Evolutionary conservation across 2,329 filamentous ascomycete species (phyloP), one percentile per base, ranked within the genome.

Genomic region (Didymella pomorum): DNA sequence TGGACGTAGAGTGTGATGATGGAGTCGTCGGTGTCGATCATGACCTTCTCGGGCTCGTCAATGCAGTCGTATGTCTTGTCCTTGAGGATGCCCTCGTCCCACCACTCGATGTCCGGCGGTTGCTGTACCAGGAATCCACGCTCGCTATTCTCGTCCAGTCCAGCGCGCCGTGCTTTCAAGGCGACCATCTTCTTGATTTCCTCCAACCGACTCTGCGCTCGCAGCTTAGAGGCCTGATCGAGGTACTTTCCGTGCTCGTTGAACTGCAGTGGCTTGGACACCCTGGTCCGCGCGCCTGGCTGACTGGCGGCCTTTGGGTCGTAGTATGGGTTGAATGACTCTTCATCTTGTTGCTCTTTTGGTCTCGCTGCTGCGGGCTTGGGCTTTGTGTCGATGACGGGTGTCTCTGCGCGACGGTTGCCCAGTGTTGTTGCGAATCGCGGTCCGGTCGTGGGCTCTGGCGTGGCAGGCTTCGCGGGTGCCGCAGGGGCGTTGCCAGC

Each of bases 231-330:
- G 8, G 91, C 95, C 78, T 98, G 94, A 64, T 93, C 89, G 60
- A 98, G 97, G 72, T 97, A 98, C 83, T 98, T 98, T 52, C 95
- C 95, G 76, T 96, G 96, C 68, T 93, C 89, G 70, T 97, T 97
- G 82, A 99, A 98, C 12, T 92, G 81, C 18, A 99, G 83, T 64
- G 91, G 88, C 59, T 91, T 88, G 11, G 92, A 86, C 63, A 90
- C 84, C 49, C 93, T 85, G 35, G 84, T 82, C 70, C 76, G 82
- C 62, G 79, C 71, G 52, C 81, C 80, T 64, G 83, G 82, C 45
- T 60, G 54, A n/a, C 49, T 56, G 55, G 89, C 87, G 12, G 88
- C 77, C 64, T 80, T 89, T 8, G 89, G 83, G 69, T 96, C 92
- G 65, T 90, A 93, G 75, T 97, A 97, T 0, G 93, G 93, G 66